These are phyloP conservation scores for Juglanconis juglandina DNA, from an alignment of 2,329 filamentous ascomycete genomes.

Conservation along the genomic window DNA sequence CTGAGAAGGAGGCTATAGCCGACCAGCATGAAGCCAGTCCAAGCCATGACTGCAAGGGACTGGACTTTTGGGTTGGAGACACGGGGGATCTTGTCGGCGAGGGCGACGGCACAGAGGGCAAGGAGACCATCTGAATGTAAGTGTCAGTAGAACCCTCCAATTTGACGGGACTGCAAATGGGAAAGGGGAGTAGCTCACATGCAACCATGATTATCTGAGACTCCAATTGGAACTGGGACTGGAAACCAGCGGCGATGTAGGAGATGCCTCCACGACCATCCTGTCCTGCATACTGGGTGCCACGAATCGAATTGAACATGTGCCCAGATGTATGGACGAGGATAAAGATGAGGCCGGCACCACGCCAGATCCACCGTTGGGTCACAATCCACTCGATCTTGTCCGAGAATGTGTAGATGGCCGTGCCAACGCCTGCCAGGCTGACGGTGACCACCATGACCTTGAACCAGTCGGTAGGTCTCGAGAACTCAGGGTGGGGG, in stretches of 20 bases:
- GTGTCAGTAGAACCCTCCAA: conserved; percentile 21
- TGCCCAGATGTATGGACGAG: conserved; percentile 93
- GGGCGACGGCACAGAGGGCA: conserved; percentile 84
- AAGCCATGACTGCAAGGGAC: conserved; percentile 75
- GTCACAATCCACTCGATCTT: conserved; percentile 79
- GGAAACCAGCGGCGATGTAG: conserved; percentile 90
- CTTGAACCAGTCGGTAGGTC: conserved; percentile 82
- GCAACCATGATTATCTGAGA: conserved; percentile 92
- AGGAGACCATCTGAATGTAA: conserved; percentile 57
- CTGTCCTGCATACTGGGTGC: conserved; percentile 85
- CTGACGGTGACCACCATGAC: conserved; percentile 65
- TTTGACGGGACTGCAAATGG: background rate
- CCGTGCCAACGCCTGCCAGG: conserved; percentile 66
- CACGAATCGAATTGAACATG: conserved; percentile 99
- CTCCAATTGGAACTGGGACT: conserved; percentile 89
- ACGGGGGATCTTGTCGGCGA: conserved; percentile 88
- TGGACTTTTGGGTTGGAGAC: conserved; percentile 75
- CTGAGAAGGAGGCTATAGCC: conserved; percentile 94
- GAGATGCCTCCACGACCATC: conserved; percentile 81
- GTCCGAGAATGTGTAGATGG: conserved; percentile 68
- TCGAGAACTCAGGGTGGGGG: conserved; percentile 72
- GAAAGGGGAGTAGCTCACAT: conserved; percentile 54
- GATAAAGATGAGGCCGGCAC: conserved; percentile 80
- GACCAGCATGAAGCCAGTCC: conserved; percentile 71
- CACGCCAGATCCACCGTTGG: conserved; percentile 92